Percentiles rank a stretch among this genome's conserved stretches.
Conservation (phyloP, 495 filamentous ascomycete genomes). For the Penicillium cosmopolitanum region DNA sequence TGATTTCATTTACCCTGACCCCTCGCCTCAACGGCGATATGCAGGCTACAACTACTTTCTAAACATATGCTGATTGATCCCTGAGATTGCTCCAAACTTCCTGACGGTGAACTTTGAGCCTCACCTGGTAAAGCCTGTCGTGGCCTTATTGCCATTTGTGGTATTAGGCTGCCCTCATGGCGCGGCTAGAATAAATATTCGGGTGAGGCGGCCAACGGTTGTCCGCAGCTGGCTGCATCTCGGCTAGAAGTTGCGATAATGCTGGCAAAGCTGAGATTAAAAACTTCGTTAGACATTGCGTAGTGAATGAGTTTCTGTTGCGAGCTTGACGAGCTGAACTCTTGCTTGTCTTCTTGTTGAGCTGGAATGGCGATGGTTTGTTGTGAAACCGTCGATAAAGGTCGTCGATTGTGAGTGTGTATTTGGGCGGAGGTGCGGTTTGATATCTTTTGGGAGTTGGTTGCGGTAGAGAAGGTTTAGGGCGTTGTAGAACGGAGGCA, state of each 20-base stretch:
- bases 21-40: no score
- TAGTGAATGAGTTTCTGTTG: slow-evolving; percentile 4
- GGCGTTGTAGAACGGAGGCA: neutral
- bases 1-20: no score
- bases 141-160: no score
- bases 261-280: slow-evolving; percentile 11
- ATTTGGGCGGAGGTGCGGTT: neutral
- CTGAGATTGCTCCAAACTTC: no score
- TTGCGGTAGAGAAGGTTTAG: neutral
- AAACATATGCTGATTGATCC: no score
- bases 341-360: slow-evolving; percentile 2
- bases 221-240: slow-evolving; percentile 16
- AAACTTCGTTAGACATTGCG: slow-evolving; percentile 6
- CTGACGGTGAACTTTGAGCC: no score
- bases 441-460: neutral
- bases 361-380: slow-evolving; percentile 5
- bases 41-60: no score
- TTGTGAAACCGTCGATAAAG: slow-evolving; percentile 9
- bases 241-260: slow-evolving; percentile 6
- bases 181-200: slow-evolving; percentile 11
- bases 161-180: slow-evolving; percentile 13
- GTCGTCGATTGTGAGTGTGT: slow-evolving; percentile 6
- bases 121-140: no score
- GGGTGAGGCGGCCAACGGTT: slow-evolving; percentile 8
- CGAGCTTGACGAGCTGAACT: slow-evolving; percentile 1